Percentiles rank a stretch among this genome's conserved stretches.
Conservation (phyloP, 129 eudicot species). For the Artemisia tridentata region DNA sequence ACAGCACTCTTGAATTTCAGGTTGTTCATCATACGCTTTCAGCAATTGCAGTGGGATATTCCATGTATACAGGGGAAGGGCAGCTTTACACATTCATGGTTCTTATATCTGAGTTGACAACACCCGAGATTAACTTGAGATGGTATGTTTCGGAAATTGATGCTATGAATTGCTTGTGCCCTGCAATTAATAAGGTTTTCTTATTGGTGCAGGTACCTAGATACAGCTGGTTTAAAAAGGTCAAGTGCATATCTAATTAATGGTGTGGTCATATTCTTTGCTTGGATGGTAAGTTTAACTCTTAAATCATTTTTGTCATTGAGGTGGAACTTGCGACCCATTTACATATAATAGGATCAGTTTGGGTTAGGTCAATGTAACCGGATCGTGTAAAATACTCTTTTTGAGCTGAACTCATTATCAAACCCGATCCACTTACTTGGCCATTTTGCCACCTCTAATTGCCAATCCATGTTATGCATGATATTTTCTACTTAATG, state of each 20-base stretch:
- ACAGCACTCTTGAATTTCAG: slow-evolving; percentile 39
- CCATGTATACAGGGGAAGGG: slow-evolving; percentile 86
- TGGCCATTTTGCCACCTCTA: not conserved
- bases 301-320: too few species aligned
- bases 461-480: not conserved
- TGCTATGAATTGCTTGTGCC: slow-evolving; percentile 1
- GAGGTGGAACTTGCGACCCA: too few species aligned
- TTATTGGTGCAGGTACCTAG: slow-evolving; percentile 67
- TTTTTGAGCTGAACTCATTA: too few species aligned
- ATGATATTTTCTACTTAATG: slow-evolving; percentile 6
- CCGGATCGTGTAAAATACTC: too few species aligned
- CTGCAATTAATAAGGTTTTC: slow-evolving; percentile 4
- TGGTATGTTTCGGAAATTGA: slow-evolving; percentile 45
- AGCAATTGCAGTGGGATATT: slow-evolving; percentile 57
- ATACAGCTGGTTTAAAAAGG: slow-evolving; percentile 78
- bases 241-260: slow-evolving; percentile 65
- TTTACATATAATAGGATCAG: too few species aligned
- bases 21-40: slow-evolving; percentile 87
- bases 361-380: too few species aligned
- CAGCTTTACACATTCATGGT: slow-evolving; percentile 82
- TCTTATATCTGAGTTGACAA: slow-evolving; percentile 82
- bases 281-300: slow-evolving; percentile 71
- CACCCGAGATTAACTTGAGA: slow-evolving; percentile 86
- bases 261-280: slow-evolving; percentile 67
- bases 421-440: too few species aligned